A percentile compares a stretch with the other conserved stretches of the same genome.
Conservation (phyloP, 495 filamentous ascomycete species). For the Platismatia glauca region DNA sequence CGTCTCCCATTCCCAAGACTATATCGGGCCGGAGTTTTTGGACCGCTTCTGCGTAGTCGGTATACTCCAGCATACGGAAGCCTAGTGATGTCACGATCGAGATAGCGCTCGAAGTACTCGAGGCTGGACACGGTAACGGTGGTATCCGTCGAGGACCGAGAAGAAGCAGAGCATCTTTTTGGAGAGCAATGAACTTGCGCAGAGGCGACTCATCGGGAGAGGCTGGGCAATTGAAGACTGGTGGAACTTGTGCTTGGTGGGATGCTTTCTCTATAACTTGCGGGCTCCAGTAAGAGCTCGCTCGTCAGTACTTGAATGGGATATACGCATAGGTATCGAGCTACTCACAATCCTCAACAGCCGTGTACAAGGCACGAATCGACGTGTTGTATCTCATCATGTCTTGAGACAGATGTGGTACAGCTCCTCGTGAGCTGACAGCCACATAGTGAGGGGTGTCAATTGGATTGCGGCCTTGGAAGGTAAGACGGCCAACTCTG, state of each 20-base stretch:
- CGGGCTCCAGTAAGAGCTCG: conserved; percentile 31
- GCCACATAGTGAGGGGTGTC: conserved; percentile 76
- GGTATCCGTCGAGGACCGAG: conserved; percentile 71
- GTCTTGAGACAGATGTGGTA: conserved; percentile 87
- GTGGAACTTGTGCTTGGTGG: conserved; percentile 42
- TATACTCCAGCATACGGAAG: conserved; percentile 57
- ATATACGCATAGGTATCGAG: background rate
- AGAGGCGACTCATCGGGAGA: conserved; percentile 44
- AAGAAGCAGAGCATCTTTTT: conserved; percentile 52
- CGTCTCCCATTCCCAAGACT: conserved; percentile 66
- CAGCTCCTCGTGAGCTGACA: conserved; percentile 66
- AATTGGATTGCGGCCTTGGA: conserved; percentile 51
- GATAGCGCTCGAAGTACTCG: conserved; percentile 65
- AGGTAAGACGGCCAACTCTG: conserved; percentile 54
- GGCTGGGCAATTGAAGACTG: conserved; percentile 41
- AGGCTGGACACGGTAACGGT: conserved; percentile 59
- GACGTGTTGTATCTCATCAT: conserved; percentile 56
- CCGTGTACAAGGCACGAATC: conserved; percentile 64
- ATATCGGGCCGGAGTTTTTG: conserved; percentile 67
- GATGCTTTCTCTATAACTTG: conserved; percentile 69
- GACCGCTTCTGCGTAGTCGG: conserved; percentile 57
- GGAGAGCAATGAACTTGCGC: conserved; percentile 61
- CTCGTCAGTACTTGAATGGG: conserved; percentile 22
- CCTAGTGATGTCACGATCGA: conserved; percentile 76
- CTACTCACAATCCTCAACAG: conserved; percentile 84